These are phyloP conservation scores for Eucalyptus urophylla DNA, from an alignment of 345 rosid species.

Conservation along the genomic window DNA sequence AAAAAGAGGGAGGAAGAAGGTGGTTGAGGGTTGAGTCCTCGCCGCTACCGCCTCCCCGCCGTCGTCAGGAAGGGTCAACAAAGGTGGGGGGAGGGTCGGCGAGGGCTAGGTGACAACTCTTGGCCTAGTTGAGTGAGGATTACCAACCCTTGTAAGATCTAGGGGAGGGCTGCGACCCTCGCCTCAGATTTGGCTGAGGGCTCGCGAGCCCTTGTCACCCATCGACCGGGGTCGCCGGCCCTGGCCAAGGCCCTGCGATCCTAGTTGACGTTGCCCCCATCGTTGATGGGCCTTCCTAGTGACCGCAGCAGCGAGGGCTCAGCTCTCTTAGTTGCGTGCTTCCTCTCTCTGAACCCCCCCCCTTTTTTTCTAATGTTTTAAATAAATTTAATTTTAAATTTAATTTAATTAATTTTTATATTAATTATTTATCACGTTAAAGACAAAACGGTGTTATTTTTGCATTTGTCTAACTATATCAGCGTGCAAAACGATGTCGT, in stretches of 20 bases:
- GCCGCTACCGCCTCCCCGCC: accelerated
- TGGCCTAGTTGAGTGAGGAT: accelerated
- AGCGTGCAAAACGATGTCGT: accelerated
- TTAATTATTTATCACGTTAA: too few species aligned
- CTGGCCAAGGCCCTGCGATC: accelerated
- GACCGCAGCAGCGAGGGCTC: accelerated
- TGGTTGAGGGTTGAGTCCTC: accelerated
- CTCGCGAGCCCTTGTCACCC: accelerated
- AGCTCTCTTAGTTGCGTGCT: accelerated
- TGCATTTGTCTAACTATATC: too few species aligned
- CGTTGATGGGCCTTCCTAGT: accelerated
- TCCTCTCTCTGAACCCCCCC: too few species aligned
- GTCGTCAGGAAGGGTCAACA: accelerated
- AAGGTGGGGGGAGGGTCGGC: accelerated
- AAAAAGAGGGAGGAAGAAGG: too few species aligned
- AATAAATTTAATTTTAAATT: too few species aligned
- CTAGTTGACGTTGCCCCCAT: accelerated
- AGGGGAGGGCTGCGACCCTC: too few species aligned
- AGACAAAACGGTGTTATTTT: accelerated
- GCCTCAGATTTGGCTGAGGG: accelerated
- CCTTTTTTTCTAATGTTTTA: too few species aligned
- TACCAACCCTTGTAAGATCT: accelerated
- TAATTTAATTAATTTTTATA: too few species aligned
- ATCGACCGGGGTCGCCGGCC: accelerated
- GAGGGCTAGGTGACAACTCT: accelerated